These are phyloP conservation scores for Penicillium silybi DNA, from an alignment of 495 filamentous ascomycete genomes.

Conservation along the genomic window DNA sequence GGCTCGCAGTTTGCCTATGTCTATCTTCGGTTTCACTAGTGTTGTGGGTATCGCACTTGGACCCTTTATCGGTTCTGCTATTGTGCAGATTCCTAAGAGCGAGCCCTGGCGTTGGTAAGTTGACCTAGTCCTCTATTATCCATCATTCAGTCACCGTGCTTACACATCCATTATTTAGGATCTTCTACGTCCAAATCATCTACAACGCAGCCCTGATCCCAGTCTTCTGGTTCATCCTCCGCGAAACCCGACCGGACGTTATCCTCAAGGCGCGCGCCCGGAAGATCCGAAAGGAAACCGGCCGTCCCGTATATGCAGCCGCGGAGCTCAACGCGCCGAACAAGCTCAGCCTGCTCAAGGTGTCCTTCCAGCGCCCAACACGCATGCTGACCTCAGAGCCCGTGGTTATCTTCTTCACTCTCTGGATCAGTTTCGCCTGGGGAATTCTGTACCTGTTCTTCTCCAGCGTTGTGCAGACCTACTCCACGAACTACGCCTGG, in stretches of 20 bases:
- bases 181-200: slow-evolving; percentile 52
- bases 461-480: slow-evolving; percentile 38
- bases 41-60: slow-evolving; percentile 47
- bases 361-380: slow-evolving; percentile 43
- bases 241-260: slow-evolving; percentile 39
- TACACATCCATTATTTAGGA: slow-evolving; percentile 22
- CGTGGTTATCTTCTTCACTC: slow-evolving; percentile 49
- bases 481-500: slow-evolving; percentile 35
- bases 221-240: slow-evolving; percentile 59
- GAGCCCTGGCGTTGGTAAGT: slow-evolving; percentile 44
- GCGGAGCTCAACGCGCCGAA: slow-evolving; percentile 27
- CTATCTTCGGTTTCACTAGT: slow-evolving; percentile 40
- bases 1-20: slow-evolving; percentile 42
- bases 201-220: slow-evolving; percentile 57
- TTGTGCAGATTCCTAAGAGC: slow-evolving; percentile 31
- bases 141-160: not conserved
- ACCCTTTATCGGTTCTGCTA: slow-evolving; percentile 42
- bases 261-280: slow-evolving; percentile 61
- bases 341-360: slow-evolving; percentile 21
- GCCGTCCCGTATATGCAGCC: slow-evolving; percentile 36
- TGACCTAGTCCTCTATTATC: not conserved
- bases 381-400: slow-evolving; percentile 50
- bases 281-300: slow-evolving; percentile 59
- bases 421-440: slow-evolving; percentile 51
- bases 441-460: slow-evolving; percentile 51